Evolutionary conservation across 1,139 yeast genomes (phyloP).

Genomic region (Lipomyces yarrowii): DNA sequence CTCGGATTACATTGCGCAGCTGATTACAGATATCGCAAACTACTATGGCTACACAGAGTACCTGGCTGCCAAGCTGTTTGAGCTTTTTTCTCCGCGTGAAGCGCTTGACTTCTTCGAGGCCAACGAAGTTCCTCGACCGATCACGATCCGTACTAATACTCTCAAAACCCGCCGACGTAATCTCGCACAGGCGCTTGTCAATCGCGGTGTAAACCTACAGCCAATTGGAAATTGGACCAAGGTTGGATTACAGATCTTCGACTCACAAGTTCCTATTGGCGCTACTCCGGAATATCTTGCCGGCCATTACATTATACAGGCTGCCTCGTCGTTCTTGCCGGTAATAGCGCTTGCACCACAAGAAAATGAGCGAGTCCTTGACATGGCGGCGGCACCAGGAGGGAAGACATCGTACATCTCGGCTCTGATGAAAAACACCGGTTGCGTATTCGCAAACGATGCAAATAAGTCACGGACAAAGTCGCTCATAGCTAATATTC

Average conservation of each 20-base stretch:
- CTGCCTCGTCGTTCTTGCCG: slow-evolving; percentile 96
- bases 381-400: slow-evolving; percentile 99
- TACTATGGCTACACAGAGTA: slow-evolving; percentile 97
- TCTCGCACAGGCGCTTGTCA: slow-evolving; percentile 89
- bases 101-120: slow-evolving; percentile 99
- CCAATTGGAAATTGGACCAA: slow-evolving; percentile 98
- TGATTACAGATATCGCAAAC: slow-evolving; percentile 81
- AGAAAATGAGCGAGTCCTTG: slow-evolving; percentile 90
- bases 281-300: slow-evolving; percentile 99
- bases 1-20: slow-evolving; percentile 74
- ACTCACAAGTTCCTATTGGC: slow-evolving; percentile 98
- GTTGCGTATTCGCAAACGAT: slow-evolving; percentile 96
- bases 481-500: slow-evolving; percentile 94
- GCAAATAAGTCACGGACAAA: slow-evolving; percentile 95
- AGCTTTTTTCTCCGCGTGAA: slow-evolving; percentile 89
- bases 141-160: slow-evolving; percentile 95
- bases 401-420: slow-evolving; percentile 97
- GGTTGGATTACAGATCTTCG: slow-evolving; percentile 95
- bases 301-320: slow-evolving; percentile 96
- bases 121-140: slow-evolving; percentile 93
- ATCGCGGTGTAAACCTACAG: slow-evolving; percentile 95
- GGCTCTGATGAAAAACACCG: slow-evolving; percentile 97
- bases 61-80: slow-evolving; percentile 89
- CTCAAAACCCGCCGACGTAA: slow-evolving; percentile 93
- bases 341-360: slow-evolving; percentile 97